Evolutionary conservation across 345 rosid species (phyloP).

Genomic region (Pugionium dolabratum): DNA sequence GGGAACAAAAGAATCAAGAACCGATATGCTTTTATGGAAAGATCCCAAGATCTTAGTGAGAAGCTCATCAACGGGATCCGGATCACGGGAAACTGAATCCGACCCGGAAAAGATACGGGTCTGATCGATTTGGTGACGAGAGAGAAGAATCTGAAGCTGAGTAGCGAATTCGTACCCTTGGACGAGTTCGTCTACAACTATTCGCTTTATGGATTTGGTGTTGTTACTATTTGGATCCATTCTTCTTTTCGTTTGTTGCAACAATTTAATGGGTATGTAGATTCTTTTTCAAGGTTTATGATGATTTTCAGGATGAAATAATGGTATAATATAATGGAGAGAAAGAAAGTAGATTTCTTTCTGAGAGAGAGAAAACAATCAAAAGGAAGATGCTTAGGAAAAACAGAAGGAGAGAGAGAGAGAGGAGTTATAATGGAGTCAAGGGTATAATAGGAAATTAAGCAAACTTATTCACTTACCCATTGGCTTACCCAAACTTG

Average conservation of each 20-base stretch:
- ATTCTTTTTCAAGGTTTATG: conserved; percentile 2
- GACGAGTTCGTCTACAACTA: conserved; percentile 46
- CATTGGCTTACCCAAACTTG: conserved; percentile 24
- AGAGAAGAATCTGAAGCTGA: conserved; percentile 53
- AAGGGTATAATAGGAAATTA: conserved; percentile 25
- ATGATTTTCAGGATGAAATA: conserved; percentile 10
- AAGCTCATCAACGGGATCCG: conserved; percentile 42
- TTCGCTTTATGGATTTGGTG: conserved; percentile 31
- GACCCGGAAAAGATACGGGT: conserved; percentile 4
- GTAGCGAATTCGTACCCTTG: conserved; percentile 50
- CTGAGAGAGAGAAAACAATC: not conserved
- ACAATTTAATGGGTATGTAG: not conserved
- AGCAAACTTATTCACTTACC: not conserved
- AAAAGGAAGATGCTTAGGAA: conserved; percentile 15
- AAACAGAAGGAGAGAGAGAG: conserved; percentile 10
- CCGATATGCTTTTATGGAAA: conserved; percentile 50
- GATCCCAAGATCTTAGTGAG: conserved; percentile 54
- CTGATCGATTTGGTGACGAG: conserved; percentile 20
- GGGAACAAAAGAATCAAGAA: conserved; percentile 36
- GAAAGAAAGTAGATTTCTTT: not conserved
- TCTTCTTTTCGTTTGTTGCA: not conserved
- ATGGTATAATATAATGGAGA: conserved; percentile 29
- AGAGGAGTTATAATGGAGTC: not conserved
- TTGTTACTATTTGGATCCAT: conserved; percentile 35
- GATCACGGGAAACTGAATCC: not conserved